Evolutionary conservation across 805 yeast genomes (phyloP), one percentile per base, ranked within the genome.

Genomic region (Isabelozyma pseudorhagii): DNA sequence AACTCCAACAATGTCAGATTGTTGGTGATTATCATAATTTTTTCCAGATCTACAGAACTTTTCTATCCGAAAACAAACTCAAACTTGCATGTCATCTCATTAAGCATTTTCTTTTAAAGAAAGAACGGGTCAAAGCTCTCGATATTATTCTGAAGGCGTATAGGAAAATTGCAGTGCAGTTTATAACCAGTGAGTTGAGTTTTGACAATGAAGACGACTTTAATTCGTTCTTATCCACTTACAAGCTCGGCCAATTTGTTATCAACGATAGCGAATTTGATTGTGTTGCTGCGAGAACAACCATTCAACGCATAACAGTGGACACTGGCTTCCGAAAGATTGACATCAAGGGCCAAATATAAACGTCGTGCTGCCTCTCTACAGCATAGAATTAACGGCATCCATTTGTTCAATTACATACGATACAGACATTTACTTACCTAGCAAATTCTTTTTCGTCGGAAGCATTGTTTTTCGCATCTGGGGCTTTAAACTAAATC

Each of bases 271-370:
- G 48, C 6, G 40, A 40, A 2, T 62, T 71, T 45, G 76, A 72
- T 51, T 70, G 73, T 47, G 56, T 57, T 1, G 52, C 54, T 3
- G 63, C 73, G 2, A 63, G 79, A 50, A 66, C 68, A 0, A 60
- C 61, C 0, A 65, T 83, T 4, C 63, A 69, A 41, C 52, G 64
- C 51, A 53, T 70, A 60, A 44, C 73, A 66, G 55, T 66, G 64
- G 52, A 66, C 56, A 44, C 70, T 2, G 70, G 67, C 34, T 76
- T 77, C 56, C 80, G 71, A 51, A 85, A 77, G 60, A 83, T 92
- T 11, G 97, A 92, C 62, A 91, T 93, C 53, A 92, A 92, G 72
- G 98, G 98, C 0, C 97, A 92, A 67, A 76, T 83, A 7, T 84
- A 15, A 15, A 15, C 17, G 17, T 15, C 17, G 17, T 15, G 17